Base-by-base conservation (phyloP, 805 yeast species). In the Monosporozyma solicola region DNA sequence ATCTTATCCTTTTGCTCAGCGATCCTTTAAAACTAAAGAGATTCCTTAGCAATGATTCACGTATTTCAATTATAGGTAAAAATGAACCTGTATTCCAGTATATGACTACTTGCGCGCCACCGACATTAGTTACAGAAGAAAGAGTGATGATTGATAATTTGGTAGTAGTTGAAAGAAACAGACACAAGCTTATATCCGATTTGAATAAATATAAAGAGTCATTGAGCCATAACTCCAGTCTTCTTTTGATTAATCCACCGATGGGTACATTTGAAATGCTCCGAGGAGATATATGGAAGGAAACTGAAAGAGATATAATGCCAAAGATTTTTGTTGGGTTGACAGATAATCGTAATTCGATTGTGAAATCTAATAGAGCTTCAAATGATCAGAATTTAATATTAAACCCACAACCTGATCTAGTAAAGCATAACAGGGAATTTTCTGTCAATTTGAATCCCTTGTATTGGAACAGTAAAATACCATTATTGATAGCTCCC, bases 211-310 rank as follows among this genome's bases (percentile, higher is more conserved):
- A 81, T 54, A 50, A 71, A 3, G 65, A 72, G 1, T 66, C 70
- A 47, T 67, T 88, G 13, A 57, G 63, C 10, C 55, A 61, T 0
- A 62, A 71, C 2, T 77, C 91, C 1, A 82, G 80, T 53, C 66
- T 90, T 2, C 57, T 91, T 47, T 66, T 91, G 24, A 60, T 91
- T 15, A 67, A 72, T n/a, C 95, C 88, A 53, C 88, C 90, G 2
- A 74, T 86, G 79, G 95, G 95, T 2, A 74, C 80, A 44, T 64
- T 77, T 8, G 79, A 78, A 11, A 66, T 71, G 53, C 59, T 88
- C 10, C 64, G 72, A n/a, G 63, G 68, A 1, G 59, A 64, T 10
- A 67, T 80, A 7, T 87, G 92, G 90, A 80, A 80, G 3, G 22
- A 24, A 11, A 45, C 9, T 13, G 61, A 68, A 2, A 50, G 55